Conservation (phyloP, 768 basidiomycete species). For the Suillus paluster region DNA sequence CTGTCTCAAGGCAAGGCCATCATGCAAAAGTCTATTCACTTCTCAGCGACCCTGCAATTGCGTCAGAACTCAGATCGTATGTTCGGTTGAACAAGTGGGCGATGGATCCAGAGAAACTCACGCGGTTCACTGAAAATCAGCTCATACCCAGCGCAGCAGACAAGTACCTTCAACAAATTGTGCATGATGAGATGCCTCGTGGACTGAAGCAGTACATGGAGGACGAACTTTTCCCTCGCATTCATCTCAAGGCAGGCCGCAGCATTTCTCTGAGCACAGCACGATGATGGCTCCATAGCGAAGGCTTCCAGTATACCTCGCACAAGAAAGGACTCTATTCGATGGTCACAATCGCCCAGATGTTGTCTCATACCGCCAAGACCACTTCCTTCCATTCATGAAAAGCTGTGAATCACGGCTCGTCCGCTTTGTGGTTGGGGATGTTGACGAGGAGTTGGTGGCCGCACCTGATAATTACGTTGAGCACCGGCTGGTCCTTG, state of each 20-base stretch:
- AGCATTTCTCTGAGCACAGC: constrained; percentile 8
- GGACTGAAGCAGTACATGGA: constrained; percentile 7
- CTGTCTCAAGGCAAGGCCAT: too few species aligned
- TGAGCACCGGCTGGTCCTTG: too few species aligned
- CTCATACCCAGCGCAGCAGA: constrained; percentile 23
- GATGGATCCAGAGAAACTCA: constrained; percentile 37
- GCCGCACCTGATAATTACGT: too few species aligned
- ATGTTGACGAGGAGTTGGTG: too few species aligned
- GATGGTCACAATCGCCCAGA: constrained; percentile 44
- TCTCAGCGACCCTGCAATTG: constrained; percentile 5
- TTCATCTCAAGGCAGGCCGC: not conserved
- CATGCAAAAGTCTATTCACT: constrained; percentile 4
- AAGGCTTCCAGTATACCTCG: constrained; percentile 30
- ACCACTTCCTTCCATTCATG: too few species aligned
- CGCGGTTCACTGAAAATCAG: too few species aligned
- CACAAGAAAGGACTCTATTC: constrained; percentile 40
- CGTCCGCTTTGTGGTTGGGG: too few species aligned
- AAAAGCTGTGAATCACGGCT: too few species aligned
- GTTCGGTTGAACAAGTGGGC: constrained; percentile 37
- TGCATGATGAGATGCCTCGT: not conserved
- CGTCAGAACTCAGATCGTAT: constrained; percentile 1
- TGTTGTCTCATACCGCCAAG: constrained; percentile 34
- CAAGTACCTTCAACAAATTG: not conserved
- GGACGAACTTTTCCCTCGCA: not conserved
- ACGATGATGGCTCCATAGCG: not conserved